Conservation (phyloP, 441 rosid genomes). For the Erodium trifolium region DNA sequence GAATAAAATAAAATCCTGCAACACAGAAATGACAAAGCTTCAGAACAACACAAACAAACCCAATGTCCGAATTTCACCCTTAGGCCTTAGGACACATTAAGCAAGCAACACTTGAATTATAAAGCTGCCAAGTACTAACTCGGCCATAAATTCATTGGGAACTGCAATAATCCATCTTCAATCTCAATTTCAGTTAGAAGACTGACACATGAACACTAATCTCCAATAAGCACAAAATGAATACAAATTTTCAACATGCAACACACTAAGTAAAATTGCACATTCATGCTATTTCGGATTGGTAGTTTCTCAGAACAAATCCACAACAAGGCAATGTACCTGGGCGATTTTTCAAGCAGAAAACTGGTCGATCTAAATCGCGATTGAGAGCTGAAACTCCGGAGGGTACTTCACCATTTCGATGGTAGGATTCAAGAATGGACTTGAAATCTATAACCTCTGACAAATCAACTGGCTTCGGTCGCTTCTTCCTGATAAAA, state of each 20-base stretch:
- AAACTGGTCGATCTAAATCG: constrained; percentile 34
- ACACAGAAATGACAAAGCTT: background rate
- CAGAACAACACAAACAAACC: background rate
- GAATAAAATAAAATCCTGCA: constrained; percentile 76
- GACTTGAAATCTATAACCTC: constrained; percentile 58
- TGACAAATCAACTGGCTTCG: constrained; percentile 62
- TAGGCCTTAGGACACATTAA: background rate
- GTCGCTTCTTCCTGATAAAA: constrained; percentile 58
- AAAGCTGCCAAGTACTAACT: background rate
- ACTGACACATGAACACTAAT: background rate
- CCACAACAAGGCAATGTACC: constrained; percentile 27
- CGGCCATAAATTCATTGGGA: background rate
- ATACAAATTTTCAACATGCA: background rate
- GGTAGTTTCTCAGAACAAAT: background rate
- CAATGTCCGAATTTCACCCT: background rate
- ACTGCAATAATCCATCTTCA: too few species aligned
- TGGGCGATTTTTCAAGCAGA: constrained; percentile 55
- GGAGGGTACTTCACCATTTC: constrained; percentile 37
- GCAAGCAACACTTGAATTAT: background rate
- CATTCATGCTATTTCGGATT: background rate
- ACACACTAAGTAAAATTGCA: background rate
- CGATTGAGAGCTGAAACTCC: constrained; percentile 32
- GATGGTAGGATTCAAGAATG: constrained; percentile 32
- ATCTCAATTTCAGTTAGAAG: background rate
- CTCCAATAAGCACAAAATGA: background rate